Evolutionary conservation across 148 eudicot genomes (phyloP).

Genomic region (Silene uniflora): DNA sequence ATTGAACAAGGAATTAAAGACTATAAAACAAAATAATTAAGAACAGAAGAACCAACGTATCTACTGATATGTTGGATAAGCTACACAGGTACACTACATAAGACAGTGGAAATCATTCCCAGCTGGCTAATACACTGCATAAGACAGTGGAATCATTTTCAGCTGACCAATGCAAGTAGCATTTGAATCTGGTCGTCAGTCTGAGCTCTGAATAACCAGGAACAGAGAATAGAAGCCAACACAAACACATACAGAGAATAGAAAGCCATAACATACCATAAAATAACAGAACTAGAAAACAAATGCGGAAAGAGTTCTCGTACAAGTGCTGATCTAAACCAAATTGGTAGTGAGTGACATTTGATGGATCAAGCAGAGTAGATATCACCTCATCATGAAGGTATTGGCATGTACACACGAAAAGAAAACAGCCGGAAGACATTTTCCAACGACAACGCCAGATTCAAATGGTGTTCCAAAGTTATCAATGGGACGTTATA

Average conservation of each 20-base stretch:
- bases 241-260: not conserved
- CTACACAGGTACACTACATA: not conserved
- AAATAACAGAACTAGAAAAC: not conserved
- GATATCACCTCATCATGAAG: not conserved
- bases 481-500: too few species aligned
- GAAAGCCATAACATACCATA: not conserved
- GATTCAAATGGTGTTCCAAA: not conserved
- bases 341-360: not conserved
- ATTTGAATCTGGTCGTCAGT: not conserved
- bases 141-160: not conserved
- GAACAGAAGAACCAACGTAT: not conserved
- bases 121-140: not conserved
- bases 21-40: not conserved
- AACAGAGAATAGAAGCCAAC: not conserved
- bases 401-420: not conserved
- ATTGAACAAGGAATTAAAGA: not conserved
- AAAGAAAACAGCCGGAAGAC: not conserved
- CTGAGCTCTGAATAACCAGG: not conserved
- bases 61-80: not conserved
- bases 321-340: not conserved
- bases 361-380: not conserved
- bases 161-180: not conserved
- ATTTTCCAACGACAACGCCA: not conserved
- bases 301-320: not conserved
- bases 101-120: not conserved